Conservation (phyloP, 331 rosid species). For the Rosa hybrid region DNA sequence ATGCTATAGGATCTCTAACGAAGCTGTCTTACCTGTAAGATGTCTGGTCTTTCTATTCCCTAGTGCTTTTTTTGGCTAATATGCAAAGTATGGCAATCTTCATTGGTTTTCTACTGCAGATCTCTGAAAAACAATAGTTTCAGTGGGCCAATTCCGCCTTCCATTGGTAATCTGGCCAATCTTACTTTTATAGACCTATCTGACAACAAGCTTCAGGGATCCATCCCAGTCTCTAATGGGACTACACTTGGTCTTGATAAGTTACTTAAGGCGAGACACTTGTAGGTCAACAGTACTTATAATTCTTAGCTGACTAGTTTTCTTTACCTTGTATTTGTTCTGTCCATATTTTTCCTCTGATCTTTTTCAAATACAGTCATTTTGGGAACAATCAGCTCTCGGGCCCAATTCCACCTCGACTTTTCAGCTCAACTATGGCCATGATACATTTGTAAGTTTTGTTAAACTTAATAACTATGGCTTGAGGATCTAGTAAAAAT, state of each 20-base stretch:
- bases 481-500: background rate
- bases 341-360: conserved; percentile 9
- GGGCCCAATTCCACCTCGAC: conserved; percentile 48
- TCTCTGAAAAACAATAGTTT: conserved; percentile 56
- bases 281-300: conserved; percentile 47
- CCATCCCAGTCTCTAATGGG: conserved; percentile 56
- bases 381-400: conserved; percentile 60
- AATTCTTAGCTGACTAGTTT: background rate
- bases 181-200: conserved; percentile 43
- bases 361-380: conserved; percentile 49
- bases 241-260: conserved; percentile 61
- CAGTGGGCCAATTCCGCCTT: conserved; percentile 55
- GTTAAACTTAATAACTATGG: background rate
- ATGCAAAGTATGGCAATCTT: background rate
- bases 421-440: conserved; percentile 57
- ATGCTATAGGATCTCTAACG: conserved; percentile 53
- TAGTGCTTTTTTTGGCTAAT: background rate
- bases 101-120: conserved; percentile 16
- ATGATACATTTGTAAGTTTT: conserved; percentile 65
- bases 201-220: conserved; percentile 33
- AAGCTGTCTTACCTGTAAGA: conserved; percentile 54
- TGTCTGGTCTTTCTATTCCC: background rate
- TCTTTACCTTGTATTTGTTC: background rate
- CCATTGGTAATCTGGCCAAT: conserved; percentile 39
- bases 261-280: conserved; percentile 56